phyloP scores from a whole-genome alignment of 306 rosid genomes.

The Corylus avellana region DNA sequence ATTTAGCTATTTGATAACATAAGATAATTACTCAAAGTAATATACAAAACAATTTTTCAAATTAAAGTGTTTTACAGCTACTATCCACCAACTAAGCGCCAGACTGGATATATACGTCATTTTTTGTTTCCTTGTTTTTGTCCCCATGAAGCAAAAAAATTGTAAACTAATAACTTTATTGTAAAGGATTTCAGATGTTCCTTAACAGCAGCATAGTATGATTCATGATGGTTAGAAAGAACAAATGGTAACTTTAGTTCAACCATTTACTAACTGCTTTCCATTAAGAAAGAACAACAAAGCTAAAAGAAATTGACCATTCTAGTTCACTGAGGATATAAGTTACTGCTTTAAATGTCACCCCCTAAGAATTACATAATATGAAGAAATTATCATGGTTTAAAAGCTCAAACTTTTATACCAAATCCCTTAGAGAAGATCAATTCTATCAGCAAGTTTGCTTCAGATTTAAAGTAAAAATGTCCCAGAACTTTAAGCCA shows the following conservation, averaged over 20 bases:
- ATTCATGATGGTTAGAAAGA: neutral
- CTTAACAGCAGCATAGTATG: neutral
- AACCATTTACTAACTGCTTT: neutral
- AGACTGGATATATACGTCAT: neutral
- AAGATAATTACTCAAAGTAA: neutral
- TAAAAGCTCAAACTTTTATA: neutral
- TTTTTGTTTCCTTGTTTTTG: slow-evolving; percentile 2
- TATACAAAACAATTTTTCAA: neutral
- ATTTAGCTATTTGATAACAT: neutral
- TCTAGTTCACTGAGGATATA: neutral
- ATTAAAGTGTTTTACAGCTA: neutral
- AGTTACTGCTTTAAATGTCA: neutral
- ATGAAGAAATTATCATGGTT: neutral
- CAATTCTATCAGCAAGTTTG: neutral
- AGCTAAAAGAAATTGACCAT: neutral
- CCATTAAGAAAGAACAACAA: neutral
- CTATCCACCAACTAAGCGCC: neutral
- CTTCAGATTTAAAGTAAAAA: neutral
- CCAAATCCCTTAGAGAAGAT: neutral
- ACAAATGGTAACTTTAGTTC: neutral
- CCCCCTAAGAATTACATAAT: neutral
- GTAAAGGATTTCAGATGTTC: neutral
- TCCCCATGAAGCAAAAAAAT: neutral
- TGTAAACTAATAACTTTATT: neutral
- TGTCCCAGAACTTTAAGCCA: neutral